phyloP scores from a whole-genome alignment of 2,329 filamentous ascomycete species.

The Phyllosticta citrichinensis region DNA sequence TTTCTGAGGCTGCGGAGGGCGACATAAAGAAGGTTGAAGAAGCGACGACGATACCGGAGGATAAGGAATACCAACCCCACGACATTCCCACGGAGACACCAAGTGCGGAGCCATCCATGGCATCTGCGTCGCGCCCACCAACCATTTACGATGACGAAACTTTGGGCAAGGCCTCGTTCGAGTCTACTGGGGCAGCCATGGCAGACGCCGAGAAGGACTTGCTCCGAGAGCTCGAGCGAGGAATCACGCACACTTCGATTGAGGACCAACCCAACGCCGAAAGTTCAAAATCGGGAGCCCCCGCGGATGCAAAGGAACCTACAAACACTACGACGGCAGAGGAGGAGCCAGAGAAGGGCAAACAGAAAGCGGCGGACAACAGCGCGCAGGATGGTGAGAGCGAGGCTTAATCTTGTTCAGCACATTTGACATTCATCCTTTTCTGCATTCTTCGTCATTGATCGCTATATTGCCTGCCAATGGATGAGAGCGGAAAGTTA shows the following conservation, averaged over 20 bases:
- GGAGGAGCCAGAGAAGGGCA: slow-evolving; percentile 6
- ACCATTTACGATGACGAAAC: not conserved
- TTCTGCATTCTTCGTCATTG: slow-evolving; percentile 1
- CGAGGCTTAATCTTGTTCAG: slow-evolving; percentile 4
- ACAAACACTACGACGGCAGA: not conserved
- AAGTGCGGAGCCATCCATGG: not conserved
- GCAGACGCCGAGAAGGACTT: slow-evolving; percentile 6
- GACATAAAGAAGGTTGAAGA: slow-evolving; percentile 25
- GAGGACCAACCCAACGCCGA: not conserved
- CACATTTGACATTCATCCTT: slow-evolving; percentile 5
- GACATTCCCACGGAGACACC: not conserved
- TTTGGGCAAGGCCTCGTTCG: slow-evolving; percentile 3
- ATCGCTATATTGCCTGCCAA: not conserved
- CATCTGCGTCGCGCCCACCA: not conserved
- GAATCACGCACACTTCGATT: not conserved
- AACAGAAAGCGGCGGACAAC: slow-evolving; percentile 6
- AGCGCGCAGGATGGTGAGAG: slow-evolving; percentile 7
- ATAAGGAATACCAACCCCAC: not conserved
- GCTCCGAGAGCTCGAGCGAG: not conserved
- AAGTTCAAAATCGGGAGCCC: not conserved
- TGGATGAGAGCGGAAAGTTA: slow-evolving; percentile 3
- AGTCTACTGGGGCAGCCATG: slow-evolving; percentile 1
- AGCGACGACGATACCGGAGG: slow-evolving; percentile 20
- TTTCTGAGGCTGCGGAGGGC: slow-evolving; percentile 18
- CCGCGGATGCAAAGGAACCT: not conserved